Conservation (phyloP, 2,329 filamentous ascomycete genomes). For the Penicillium sp. region DNA sequence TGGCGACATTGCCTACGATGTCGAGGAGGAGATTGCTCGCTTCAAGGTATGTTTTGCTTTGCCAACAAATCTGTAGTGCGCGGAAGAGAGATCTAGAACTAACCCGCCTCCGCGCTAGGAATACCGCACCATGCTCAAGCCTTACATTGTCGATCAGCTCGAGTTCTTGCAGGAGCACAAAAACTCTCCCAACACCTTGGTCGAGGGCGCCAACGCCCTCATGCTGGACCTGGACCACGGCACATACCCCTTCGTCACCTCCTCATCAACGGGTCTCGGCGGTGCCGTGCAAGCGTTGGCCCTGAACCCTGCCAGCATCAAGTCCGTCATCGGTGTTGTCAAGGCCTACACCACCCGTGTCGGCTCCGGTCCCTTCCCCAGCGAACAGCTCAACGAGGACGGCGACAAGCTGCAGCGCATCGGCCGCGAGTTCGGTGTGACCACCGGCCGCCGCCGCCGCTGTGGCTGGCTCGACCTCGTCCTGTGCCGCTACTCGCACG, state of each 20-base stretch:
- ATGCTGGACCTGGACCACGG: conserved; percentile 62
- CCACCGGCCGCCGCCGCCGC: conserved; percentile 62
- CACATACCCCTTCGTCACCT: conserved; percentile 53
- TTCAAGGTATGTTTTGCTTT: conserved; percentile 50
- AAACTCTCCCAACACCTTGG: conserved; percentile 57
- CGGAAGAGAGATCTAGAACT: conserved; percentile 2
- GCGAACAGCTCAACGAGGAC: conserved; percentile 59
- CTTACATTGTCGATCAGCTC: conserved; percentile 48
- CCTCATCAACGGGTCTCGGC: conserved; percentile 50
- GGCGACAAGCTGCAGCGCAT: conserved; percentile 60
- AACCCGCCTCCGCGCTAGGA: conserved; percentile 26
- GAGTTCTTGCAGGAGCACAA: conserved; percentile 58
- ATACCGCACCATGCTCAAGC: conserved; percentile 40
- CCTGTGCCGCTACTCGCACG: conserved; percentile 63
- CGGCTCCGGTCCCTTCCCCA: conserved; percentile 63
- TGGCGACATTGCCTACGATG: conserved; percentile 60
- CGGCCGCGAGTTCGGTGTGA: conserved; percentile 59
- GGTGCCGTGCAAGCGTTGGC: conserved; percentile 60
- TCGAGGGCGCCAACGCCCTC: conserved; percentile 65
- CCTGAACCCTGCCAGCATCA: conserved; percentile 58
- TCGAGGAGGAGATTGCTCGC: conserved; percentile 60
- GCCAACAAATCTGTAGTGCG: background rate
- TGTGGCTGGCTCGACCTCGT: conserved; percentile 68
- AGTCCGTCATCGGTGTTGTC: conserved; percentile 62
- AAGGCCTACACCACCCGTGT: conserved; percentile 67